Evolutionary conservation across 1,284 basidiomycete genomes (phyloP).

Genomic region (Ceratobasidium sp.): DNA sequence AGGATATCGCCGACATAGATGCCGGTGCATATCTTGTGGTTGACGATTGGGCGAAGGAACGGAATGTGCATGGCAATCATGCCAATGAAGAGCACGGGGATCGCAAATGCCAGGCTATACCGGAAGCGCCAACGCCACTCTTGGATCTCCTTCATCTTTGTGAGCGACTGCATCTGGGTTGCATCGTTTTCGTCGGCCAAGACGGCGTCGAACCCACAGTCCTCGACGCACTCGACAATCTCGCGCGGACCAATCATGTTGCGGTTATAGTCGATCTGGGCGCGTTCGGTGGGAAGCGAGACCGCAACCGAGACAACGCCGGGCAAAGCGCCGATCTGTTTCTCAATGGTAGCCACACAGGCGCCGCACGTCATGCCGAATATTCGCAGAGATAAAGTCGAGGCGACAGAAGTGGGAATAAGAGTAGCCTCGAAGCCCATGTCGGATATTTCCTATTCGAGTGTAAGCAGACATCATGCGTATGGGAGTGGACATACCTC

Average conservation of each 20-base stretch:
- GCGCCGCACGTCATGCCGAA: slow-evolving; percentile 92
- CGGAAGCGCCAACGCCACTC: slow-evolving; percentile 88
- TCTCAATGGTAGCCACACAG: slow-evolving; percentile 81
- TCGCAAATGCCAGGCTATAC: slow-evolving; percentile 77
- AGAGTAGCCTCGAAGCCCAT: slow-evolving; percentile 89
- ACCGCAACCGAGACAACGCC: slow-evolving; percentile 78
- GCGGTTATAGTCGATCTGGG: slow-evolving; percentile 79
- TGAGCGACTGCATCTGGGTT: slow-evolving; percentile 89
- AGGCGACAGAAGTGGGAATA: slow-evolving; percentile 66
- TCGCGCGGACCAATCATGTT: slow-evolving; percentile 77
- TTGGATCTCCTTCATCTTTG: slow-evolving; percentile 88
- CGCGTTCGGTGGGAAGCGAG: slow-evolving; percentile 74
- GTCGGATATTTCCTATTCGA: slow-evolving; percentile 81
- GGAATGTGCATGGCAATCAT: slow-evolving; percentile 87
- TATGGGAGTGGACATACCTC: slow-evolving; percentile 57
- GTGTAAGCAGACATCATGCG: neutral
- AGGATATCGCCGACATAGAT: slow-evolving; percentile 86
- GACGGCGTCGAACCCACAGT: slow-evolving; percentile 90
- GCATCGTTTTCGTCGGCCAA: slow-evolving; percentile 80
- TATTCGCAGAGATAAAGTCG: slow-evolving; percentile 75
- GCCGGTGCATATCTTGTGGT: slow-evolving; percentile 61
- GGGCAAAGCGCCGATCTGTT: slow-evolving; percentile 69
- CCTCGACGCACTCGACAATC: slow-evolving; percentile 85
- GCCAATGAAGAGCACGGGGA: slow-evolving; percentile 91
- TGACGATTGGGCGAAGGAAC: slow-evolving; percentile 60